Evolutionary conservation across 1,284 basidiomycete genomes (phyloP), one percentile per base, ranked within the genome.

Genomic region (Golubevia sp.): DNA sequence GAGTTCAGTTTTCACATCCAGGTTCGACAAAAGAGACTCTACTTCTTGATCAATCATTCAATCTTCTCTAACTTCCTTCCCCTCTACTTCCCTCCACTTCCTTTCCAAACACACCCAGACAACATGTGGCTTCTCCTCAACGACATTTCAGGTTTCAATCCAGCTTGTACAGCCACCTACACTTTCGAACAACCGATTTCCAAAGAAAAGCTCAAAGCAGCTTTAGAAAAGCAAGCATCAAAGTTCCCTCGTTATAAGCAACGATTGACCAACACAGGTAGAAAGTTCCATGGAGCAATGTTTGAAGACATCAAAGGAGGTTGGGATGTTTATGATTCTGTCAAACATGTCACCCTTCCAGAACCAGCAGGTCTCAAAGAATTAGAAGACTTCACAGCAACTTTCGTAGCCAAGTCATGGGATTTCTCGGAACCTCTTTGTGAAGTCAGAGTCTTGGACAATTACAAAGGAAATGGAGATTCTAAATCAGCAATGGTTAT

Each of bases 241-340:
- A 57, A 63, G 15, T 82, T 80, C 54, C 79, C 79, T 24, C 73
- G 74, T 49, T 82, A 80, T 56, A 65, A 54, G n/a, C 68, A 75
- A 56, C 70, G 66, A 44, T 62, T 82, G 6, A 63, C 68, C 27
- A 66, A 76, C 54, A 55, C 62, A 11, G 67, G 67, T 11, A 56
- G 76, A 3, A 62, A 70, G 54, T 80, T 74, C 55, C 74, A 77
- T 51, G 74, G 72, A 0, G 64, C 68, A 20, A 62, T 64, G 20
- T 74, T 76, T 51, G 66, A 73, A 58, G 62, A 74, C 50, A 76
- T 77, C 62, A 68, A 23, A 66, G 62, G 3, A 58, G 67, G 15
- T 23, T 79, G 68, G 24, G 61, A 66, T 44, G 56, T 79, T 3
- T 62, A 70, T 24, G 51, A 66, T 13, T 68, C 70, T 55, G 56